A percentile compares a stretch with the other conserved stretches of the same genome.
phyloP scores from a whole-genome alignment of 2,329 filamentous ascomycete species.

The Fusarium pseudonygamai region DNA sequence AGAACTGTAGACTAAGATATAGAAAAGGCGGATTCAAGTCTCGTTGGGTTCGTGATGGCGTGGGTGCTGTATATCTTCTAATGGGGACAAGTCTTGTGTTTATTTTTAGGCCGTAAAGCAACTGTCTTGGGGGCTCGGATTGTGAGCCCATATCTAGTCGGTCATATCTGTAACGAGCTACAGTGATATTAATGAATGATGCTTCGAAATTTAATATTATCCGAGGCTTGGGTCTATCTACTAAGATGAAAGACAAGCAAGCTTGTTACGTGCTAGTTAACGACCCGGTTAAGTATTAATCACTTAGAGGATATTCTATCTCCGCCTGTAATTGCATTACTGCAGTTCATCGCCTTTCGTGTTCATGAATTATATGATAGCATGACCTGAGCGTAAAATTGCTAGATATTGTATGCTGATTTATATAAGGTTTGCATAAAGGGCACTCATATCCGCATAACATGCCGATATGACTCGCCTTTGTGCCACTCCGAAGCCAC shows the following conservation, averaged over 20 bases:
- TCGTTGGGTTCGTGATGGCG: not conserved
- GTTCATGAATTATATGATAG: too few species aligned
- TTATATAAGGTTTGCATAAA: too few species aligned
- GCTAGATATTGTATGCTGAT: too few species aligned
- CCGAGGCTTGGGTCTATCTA: not conserved
- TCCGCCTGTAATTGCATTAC: not conserved
- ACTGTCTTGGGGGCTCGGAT: too few species aligned
- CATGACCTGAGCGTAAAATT: too few species aligned
- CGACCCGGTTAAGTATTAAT: not conserved
- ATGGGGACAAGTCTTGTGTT: not conserved
- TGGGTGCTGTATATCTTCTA: not conserved
- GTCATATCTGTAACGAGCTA: not conserved
- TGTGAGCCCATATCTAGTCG: not conserved
- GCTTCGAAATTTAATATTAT: accelerated
- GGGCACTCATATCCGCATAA: too few species aligned
- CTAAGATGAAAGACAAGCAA: not conserved
- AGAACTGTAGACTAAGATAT: not conserved
- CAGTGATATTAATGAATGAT: not conserved
- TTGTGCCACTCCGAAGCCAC: too few species aligned
- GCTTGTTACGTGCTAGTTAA: not conserved
- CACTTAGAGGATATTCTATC: not conserved
- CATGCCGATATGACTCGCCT: too few species aligned
- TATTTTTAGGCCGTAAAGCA: accelerated
- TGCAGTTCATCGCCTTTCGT: not conserved
- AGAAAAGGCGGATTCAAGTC: not conserved